These are phyloP conservation scores for Cornus controversa DNA, from an alignment of 148 eudicot genomes.

Conservation along the genomic window DNA sequence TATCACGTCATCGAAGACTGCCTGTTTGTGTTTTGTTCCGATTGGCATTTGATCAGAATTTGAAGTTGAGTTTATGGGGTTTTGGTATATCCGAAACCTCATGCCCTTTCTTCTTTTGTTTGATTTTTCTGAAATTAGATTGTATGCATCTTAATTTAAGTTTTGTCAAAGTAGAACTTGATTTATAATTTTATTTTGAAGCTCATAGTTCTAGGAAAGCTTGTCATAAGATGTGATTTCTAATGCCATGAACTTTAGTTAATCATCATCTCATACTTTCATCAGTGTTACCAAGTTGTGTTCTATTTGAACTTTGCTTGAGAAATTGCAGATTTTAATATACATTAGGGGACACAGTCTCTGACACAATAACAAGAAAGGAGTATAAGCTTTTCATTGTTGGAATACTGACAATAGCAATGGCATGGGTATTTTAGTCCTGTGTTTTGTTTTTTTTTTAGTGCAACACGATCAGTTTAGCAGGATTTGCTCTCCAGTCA, in stretches of 20 bases:
- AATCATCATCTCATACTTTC: not conserved
- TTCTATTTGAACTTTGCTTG: not conserved
- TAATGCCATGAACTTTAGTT: not conserved
- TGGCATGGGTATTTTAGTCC: no score
- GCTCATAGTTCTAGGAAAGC: no score
- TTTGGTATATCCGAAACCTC: not conserved
- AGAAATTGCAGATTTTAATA: not conserved
- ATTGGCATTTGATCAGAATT: not conserved
- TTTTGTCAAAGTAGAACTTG: not conserved
- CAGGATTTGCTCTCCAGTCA: no score
- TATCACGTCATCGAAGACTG: not conserved
- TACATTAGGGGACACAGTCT: not conserved
- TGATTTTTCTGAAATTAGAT: constrained; percentile 2
- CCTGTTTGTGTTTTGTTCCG: not conserved
- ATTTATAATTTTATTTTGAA: not conserved
- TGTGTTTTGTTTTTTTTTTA: no score
- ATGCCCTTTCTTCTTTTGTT: not conserved
- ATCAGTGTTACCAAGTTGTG: not conserved
- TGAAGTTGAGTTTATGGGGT: not conserved
- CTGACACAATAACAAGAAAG: not conserved
- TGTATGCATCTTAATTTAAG: not conserved
- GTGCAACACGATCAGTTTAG: no score
- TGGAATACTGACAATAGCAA: not conserved
- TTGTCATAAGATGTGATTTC: not conserved
- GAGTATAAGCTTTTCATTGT: not conserved